Evolutionary conservation across 768 basidiomycete species (phyloP).

Genomic region (Rhizopogon sp.): DNA sequence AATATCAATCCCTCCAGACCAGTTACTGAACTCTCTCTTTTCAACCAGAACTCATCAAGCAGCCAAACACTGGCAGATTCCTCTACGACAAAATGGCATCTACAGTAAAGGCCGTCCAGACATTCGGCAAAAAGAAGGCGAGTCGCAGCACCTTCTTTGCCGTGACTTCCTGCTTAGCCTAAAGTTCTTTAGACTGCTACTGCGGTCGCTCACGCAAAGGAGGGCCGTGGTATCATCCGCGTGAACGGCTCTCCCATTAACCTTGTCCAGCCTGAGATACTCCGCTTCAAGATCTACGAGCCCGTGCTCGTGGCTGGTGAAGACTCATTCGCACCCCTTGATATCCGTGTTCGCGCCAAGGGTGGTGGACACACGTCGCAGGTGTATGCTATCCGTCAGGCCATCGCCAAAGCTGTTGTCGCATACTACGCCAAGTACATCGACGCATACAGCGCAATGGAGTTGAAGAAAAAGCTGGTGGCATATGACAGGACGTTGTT

Average conservation of each 20-base stretch:
- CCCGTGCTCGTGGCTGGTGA: conserved; percentile 91
- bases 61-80: conserved; percentile 15
- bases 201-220: conserved; percentile 94
- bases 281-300: conserved; percentile 98
- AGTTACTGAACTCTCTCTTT: conserved; percentile 12
- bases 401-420: conserved; percentile 95
- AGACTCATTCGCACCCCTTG: conserved; percentile 80
- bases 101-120: conserved; percentile 87
- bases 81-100: conserved; percentile 52
- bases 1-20: background rate
- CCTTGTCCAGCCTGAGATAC: conserved; percentile 91
- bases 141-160: conserved; percentile 18
- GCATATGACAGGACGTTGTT: conserved; percentile 90
- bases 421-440: conserved; percentile 99
- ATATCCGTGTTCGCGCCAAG: conserved; percentile 97
- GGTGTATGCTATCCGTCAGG: conserved; percentile 98
- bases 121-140: conserved; percentile 99
- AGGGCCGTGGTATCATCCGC: conserved; percentile 94
- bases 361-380: conserved; percentile 99
- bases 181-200: conserved; percentile 74
- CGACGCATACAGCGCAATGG: conserved; percentile 95
- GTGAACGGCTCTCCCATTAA: conserved; percentile 96
- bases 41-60: conserved; percentile 12
- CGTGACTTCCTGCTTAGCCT: conserved; percentile 4
- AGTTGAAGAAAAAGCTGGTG: conserved; percentile 96